A percentile compares a stretch with the other conserved stretches of the same genome.
phyloP scores from a whole-genome alignment of 345 rosid species.

The Cardamine chenopodiifolia region DNA sequence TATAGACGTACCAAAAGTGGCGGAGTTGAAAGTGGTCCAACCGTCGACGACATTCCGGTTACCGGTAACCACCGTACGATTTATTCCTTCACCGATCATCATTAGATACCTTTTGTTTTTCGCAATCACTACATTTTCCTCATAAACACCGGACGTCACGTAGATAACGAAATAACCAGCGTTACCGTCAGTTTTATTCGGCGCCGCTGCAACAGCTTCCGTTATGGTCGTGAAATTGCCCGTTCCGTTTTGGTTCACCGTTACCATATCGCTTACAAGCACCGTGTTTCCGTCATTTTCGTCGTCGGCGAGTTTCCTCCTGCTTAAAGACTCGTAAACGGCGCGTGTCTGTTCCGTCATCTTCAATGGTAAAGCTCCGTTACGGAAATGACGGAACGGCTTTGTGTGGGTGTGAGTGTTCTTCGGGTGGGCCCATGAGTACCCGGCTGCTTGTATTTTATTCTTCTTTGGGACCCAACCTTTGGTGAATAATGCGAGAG shows the following conservation, averaged over 20 bases:
- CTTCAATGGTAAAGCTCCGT: conserved; percentile 58
- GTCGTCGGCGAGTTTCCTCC: conserved; percentile 60
- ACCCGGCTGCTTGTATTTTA: not conserved
- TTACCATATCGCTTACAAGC: conserved; percentile 58
- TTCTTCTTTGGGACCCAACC: conserved; percentile 73
- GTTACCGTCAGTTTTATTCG: conserved; percentile 58
- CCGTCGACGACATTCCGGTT: conserved; percentile 78
- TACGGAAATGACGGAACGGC: conserved; percentile 45
- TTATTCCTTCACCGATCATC: conserved; percentile 92
- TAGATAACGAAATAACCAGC: conserved; percentile 80
- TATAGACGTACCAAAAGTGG: conserved; percentile 58
- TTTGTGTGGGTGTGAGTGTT: conserved; percentile 29
- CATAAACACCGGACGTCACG: conserved; percentile 68
- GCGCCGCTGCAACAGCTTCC: conserved; percentile 75
- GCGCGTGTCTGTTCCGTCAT: conserved; percentile 57
- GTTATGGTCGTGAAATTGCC: conserved; percentile 73
- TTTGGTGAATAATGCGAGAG: conserved; percentile 70
- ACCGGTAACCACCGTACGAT: conserved; percentile 78
- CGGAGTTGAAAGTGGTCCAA: conserved; percentile 92
- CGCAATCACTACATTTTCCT: conserved; percentile 69
- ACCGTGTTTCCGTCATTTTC: conserved; percentile 19
- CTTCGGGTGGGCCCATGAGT: conserved; percentile 37
- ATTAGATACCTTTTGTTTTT: conserved; percentile 74
- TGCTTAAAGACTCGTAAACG: conserved; percentile 58
- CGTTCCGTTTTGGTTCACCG: conserved; percentile 70